phyloP scores from a whole-genome alignment of 2,329 filamentous ascomycete genomes.

The Magnaporthiopsis rhizophila region DNA sequence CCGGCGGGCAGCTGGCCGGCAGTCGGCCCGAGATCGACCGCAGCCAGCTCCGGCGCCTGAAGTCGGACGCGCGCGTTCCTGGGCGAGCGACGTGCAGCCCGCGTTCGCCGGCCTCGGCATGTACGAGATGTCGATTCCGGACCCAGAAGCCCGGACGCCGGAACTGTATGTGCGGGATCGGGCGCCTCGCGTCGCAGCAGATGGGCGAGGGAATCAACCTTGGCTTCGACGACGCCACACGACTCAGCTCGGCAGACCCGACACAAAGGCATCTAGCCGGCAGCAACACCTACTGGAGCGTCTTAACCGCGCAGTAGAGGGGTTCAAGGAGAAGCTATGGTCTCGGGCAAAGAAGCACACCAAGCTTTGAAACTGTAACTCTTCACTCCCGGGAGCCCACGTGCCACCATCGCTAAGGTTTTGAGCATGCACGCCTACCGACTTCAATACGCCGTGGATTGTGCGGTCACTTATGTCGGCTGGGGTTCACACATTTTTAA shows the following conservation, averaged over 20 bases:
- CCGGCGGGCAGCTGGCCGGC: slow-evolving; percentile 12
- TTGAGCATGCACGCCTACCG: slow-evolving; percentile 23
- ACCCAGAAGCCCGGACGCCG: slow-evolving; percentile 32
- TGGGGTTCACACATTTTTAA: background rate
- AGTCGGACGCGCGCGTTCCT: too few species aligned
- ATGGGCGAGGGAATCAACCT: slow-evolving; percentile 51
- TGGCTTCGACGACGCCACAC: slow-evolving; percentile 45
- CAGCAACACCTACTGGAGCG: slow-evolving; percentile 5
- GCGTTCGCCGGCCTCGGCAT: slow-evolving; percentile 37
- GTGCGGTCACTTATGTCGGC: background rate
- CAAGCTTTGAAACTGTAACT: slow-evolving; percentile 34
- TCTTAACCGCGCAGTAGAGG: slow-evolving; percentile 25
- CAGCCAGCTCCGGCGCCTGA: slow-evolving; percentile 26
- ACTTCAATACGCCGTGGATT: slow-evolving; percentile 1
- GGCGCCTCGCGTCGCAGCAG: slow-evolving; percentile 33
- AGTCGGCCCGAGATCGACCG: slow-evolving; percentile 48
- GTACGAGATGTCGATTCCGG: slow-evolving; percentile 32
- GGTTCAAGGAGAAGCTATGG: slow-evolving; percentile 32
- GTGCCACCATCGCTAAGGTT: slow-evolving; percentile 30
- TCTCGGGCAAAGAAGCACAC: slow-evolving; percentile 23
- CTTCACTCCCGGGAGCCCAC: slow-evolving; percentile 36
- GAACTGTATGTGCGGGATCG: slow-evolving; percentile 37
- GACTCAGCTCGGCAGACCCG: slow-evolving; percentile 30
- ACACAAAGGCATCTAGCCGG: slow-evolving; percentile 1
- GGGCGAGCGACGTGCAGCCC: slow-evolving; percentile 15